Evolutionary conservation across 75 land plant genomes (phyloP).

Genomic region (Picea sitchensis): DNA sequence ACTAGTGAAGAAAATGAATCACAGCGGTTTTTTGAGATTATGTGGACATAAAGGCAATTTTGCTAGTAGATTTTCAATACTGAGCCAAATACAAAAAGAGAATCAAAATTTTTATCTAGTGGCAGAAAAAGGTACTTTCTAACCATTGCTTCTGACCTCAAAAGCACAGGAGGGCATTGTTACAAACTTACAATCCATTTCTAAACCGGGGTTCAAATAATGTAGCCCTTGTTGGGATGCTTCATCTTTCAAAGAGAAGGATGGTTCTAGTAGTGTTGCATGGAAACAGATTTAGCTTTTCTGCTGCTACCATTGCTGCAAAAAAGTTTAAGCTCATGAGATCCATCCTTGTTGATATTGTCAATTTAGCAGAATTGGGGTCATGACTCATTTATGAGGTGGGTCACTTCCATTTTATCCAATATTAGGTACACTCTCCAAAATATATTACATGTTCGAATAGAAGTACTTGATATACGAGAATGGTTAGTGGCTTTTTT

Average conservation of each 20-base stretch:
- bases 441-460: too few species aligned
- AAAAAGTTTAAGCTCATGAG: not conserved
- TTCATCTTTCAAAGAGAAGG: slow-evolving; percentile 7
- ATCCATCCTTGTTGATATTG: not conserved
- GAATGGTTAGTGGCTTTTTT: too few species aligned
- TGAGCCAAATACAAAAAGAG: not conserved
- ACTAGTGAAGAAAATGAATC: not conserved
- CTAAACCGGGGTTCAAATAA: not conserved
- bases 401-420: too few species aligned
- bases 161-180: not conserved
- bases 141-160: not conserved
- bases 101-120: not conserved
- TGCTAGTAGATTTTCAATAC: slow-evolving; percentile 4
- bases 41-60: not conserved
- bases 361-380: too few species aligned
- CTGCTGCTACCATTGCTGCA: not conserved
- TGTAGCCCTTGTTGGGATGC: not conserved
- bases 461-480: too few species aligned
- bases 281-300: not conserved
- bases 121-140: not conserved
- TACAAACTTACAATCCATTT: not conserved
- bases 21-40: not conserved
- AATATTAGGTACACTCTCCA: too few species aligned
- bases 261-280: not conserved
- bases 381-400: too few species aligned